A percentile compares a stretch with the other conserved stretches of the same genome.
phyloP scores from a whole-genome alignment of 768 basidiomycete genomes.

The Lyophyllum shimeji region DNA sequence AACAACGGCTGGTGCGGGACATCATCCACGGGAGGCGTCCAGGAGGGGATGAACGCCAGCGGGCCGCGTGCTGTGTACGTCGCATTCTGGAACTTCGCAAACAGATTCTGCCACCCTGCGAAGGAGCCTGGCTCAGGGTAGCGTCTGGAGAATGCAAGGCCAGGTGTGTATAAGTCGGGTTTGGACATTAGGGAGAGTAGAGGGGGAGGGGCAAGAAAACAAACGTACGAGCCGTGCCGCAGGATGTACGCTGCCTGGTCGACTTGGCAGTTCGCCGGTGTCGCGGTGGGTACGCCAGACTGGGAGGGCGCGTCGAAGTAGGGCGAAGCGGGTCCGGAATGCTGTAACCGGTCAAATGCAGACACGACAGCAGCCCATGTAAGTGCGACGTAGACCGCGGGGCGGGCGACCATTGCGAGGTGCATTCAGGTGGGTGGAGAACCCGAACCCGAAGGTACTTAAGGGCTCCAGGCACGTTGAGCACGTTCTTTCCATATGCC shows the following conservation, averaged over 20 bases:
- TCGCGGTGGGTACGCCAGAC: slow-evolving; percentile 28
- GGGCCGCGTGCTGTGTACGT: slow-evolving; percentile 37
- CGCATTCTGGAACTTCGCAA: slow-evolving; percentile 39
- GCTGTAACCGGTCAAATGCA: slow-evolving; percentile 36
- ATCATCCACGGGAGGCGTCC: slow-evolving; percentile 41
- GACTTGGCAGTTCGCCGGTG: slow-evolving; percentile 37
- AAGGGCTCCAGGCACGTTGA: not conserved
- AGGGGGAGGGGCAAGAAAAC: not conserved
- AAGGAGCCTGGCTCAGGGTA: slow-evolving; percentile 42
- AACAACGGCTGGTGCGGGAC: slow-evolving; percentile 36
- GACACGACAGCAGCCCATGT: not conserved
- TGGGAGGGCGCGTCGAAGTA: slow-evolving; percentile 44
- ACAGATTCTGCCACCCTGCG: slow-evolving; percentile 36
- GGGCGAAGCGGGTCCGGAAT: slow-evolving; percentile 42
- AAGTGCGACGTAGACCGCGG: not conserved
- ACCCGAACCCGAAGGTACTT: not conserved
- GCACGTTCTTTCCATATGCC: not conserved
- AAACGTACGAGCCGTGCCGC: slow-evolving; percentile 40
- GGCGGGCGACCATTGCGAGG: not conserved
- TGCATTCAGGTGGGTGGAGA: not conserved
- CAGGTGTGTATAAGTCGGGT: not conserved
- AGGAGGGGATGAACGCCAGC: slow-evolving; percentile 38
- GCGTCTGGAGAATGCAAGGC: slow-evolving; percentile 22
- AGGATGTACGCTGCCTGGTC: slow-evolving; percentile 45
- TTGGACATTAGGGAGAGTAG: not conserved